Evolutionary conservation across 768 basidiomycete genomes (phyloP), one percentile per base, ranked within the genome.

Genomic region (Pleurotus citrinopileatus): DNA sequence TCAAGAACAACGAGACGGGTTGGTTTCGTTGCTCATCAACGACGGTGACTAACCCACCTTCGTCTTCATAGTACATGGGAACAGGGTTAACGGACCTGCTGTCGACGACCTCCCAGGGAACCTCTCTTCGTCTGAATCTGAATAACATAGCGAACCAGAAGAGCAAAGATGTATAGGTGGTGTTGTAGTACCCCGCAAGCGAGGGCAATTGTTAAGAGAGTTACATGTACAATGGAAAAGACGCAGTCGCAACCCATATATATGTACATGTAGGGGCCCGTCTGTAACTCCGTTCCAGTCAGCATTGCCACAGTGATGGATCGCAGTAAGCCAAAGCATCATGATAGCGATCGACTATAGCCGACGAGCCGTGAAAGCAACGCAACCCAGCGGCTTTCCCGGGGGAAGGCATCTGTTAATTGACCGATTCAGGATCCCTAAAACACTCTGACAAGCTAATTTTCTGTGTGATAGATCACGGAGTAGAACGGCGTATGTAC

Each of bases 101-200:
- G 55, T 83, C 83, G 25, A 90, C 84, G 37, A 91, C 88, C 70
- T 91, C 89, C 89, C 89, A 91, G 32, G 87, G 80, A 7, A 70
- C 70, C 62, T 86, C 80, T 57, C 75, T 80, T 56, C 81, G 76
- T 57, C 81, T 77, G 60, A 86, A 79, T 20, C 59, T 70, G 60
- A 78, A 72, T 60, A 77, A 67, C 64, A 66, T 69, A 55, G 29
- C 47, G 46, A 58, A 42, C 36, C 38, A 53, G 48, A 51, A 37
- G 47, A 43, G 40, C 32, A 59, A 51, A 44, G 55, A 28, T 32
- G 52, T 34, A 45, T 55, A 34, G 6, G 44, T 15, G 25, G 29
- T n/a, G n/a, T n/a, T 28, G 32, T 42, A 25, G 22, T 17, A 32
- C 27, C n/a, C 22, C 36, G 26, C 19, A 36, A 23, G 27, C 45